Evolutionary conservation across 2,329 filamentous ascomycete genomes (phyloP).

Genomic region (Fusarium brachygibbosum): DNA sequence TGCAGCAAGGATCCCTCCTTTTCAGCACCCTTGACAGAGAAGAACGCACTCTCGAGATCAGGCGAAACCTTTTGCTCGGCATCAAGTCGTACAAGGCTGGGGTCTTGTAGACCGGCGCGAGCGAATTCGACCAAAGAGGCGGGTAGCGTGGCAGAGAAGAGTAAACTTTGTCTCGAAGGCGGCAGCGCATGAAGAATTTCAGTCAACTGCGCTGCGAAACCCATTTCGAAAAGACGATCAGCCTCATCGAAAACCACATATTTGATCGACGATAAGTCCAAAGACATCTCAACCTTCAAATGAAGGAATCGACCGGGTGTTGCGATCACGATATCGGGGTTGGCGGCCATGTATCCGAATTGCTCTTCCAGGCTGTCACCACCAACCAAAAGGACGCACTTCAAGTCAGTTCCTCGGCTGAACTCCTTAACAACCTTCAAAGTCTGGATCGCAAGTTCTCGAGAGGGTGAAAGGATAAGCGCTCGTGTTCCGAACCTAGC

Average conservation of each 20-base stretch:
- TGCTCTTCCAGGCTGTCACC: slow-evolving; percentile 97
- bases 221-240: slow-evolving; percentile 98
- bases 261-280: slow-evolving; percentile 89
- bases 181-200: slow-evolving; percentile 94
- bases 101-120: slow-evolving; percentile 91
- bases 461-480: slow-evolving; percentile 89
- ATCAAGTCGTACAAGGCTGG: slow-evolving; percentile 89
- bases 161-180: slow-evolving; percentile 84
- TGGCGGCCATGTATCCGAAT: slow-evolving; percentile 90
- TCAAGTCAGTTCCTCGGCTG: slow-evolving; percentile 88
- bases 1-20: slow-evolving; percentile 94
- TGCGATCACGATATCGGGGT: slow-evolving; percentile 97
- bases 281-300: slow-evolving; percentile 94
- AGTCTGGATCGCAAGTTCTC: slow-evolving; percentile 95
- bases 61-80: slow-evolving; percentile 96
- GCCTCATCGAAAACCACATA: slow-evolving; percentile 99
- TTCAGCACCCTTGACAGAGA: slow-evolving; percentile 90
- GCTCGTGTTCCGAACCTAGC: slow-evolving; percentile 87
- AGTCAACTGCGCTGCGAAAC: slow-evolving; percentile 91
- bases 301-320: slow-evolving; percentile 97
- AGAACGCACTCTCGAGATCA: slow-evolving; percentile 95
- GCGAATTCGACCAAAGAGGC: slow-evolving; percentile 97
- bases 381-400: slow-evolving; percentile 90
- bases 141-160: slow-evolving; percentile 96
- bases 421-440: slow-evolving; percentile 97